phyloP scores from a whole-genome alignment of 2,329 filamentous ascomycete species.

The Monascus ruber region DNA sequence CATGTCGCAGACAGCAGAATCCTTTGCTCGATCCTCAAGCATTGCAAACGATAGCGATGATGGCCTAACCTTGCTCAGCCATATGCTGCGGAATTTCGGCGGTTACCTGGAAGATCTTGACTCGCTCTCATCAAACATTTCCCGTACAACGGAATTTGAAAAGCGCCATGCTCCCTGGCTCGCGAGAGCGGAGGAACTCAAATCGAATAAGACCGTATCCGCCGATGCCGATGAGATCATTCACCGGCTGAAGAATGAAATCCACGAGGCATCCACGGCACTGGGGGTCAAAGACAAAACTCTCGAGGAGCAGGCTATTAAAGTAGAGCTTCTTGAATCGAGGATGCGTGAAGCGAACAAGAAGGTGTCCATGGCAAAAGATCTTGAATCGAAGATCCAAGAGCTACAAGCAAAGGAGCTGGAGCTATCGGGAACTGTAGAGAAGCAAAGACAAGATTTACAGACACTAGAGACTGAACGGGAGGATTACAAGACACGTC shows the following conservation, averaged over 20 bases:
- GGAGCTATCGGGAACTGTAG: constrained; percentile 21
- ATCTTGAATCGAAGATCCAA: constrained; percentile 32
- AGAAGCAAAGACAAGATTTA: constrained; percentile 26
- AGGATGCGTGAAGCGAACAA: constrained; percentile 73
- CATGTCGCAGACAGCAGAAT: constrained; percentile 33
- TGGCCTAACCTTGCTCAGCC: constrained; percentile 56
- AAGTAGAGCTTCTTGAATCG: constrained; percentile 84
- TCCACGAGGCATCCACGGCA: constrained; percentile 62
- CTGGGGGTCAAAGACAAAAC: constrained; percentile 67
- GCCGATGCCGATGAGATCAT: constrained; percentile 80
- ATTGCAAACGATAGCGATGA: constrained; percentile 34
- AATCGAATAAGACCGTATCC: constrained; percentile 66
- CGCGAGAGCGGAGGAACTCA: constrained; percentile 67
- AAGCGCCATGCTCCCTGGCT: constrained; percentile 68
- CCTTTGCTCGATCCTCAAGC: constrained; percentile 16
- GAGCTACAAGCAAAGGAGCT: constrained; percentile 23
- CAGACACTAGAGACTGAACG: constrained; percentile 27
- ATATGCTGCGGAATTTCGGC: constrained; percentile 54
- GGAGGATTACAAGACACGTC: constrained; percentile 29
- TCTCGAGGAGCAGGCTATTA: constrained; percentile 75
- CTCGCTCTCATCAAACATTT: constrained; percentile 57
- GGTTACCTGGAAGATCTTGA: constrained; percentile 59
- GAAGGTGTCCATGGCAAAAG: constrained; percentile 49
- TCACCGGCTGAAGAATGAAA: constrained; percentile 64
- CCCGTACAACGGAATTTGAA: constrained; percentile 69